These are phyloP conservation scores for Hemisphaericaspora nanyangensis DNA, from an alignment of 805 yeast species.

Conservation along the genomic window DNA sequence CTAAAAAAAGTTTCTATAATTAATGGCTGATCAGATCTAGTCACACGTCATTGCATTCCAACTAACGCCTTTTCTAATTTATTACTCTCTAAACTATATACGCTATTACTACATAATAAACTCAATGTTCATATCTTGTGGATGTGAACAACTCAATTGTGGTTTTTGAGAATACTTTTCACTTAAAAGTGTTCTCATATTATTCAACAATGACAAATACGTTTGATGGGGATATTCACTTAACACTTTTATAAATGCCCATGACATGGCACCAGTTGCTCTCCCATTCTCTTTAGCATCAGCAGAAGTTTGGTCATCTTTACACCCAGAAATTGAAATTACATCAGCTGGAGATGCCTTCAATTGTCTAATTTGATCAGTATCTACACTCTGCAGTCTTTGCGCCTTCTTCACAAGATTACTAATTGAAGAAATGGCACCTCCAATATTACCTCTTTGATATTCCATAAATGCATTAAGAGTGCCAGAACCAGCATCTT, in stretches of 20 bases:
- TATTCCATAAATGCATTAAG: conserved; percentile 28
- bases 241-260: conserved; percentile 31
- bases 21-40: too few species aligned
- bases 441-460: conserved; percentile 33
- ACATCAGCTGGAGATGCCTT: conserved; percentile 38
- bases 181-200: conserved; percentile 30
- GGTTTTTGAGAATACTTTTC: conserved; percentile 37
- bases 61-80: not conserved
- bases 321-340: conserved; percentile 34
- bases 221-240: conserved; percentile 27
- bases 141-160: conserved; percentile 37
- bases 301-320: conserved; percentile 40
- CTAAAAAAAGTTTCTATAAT: too few species aligned
- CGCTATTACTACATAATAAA: conserved; percentile 26
- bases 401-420: conserved; percentile 32
- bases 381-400: conserved; percentile 13
- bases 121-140: conserved; percentile 34
- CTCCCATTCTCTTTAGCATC: conserved; percentile 34
- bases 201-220: conserved; percentile 32
- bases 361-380: conserved; percentile 22
- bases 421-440: conserved; percentile 33
- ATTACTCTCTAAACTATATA: too few species aligned
- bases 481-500: conserved; percentile 36
- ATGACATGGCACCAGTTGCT: conserved; percentile 39
- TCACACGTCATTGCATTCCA: not conserved